Conservation (phyloP, 2,329 filamentous ascomycete species). For the Colletotrichum endophyticum region DNA sequence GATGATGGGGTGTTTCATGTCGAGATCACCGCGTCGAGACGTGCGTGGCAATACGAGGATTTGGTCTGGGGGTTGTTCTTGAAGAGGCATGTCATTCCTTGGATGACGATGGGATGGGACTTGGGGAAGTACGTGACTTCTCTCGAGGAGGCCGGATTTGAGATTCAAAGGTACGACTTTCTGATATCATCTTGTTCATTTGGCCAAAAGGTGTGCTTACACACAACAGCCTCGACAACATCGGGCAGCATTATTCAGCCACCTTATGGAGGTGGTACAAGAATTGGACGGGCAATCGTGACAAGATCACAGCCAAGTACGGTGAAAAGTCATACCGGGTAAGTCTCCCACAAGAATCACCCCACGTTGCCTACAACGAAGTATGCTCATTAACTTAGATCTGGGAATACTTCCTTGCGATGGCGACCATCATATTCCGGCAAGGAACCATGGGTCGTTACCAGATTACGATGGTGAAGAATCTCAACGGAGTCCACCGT, state of each 20-base stretch:
- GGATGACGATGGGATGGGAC: conserved; percentile 92
- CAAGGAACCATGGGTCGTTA: conserved; percentile 80
- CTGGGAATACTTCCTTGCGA: conserved; percentile 85
- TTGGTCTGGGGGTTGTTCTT: conserved; percentile 98
- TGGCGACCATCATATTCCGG: conserved; percentile 76
- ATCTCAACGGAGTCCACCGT: conserved; percentile 81
- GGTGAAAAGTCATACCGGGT: conserved; percentile 77
- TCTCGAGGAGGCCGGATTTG: conserved; percentile 82
- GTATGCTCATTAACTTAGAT: conserved; percentile 55
- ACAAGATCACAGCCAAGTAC: conserved; percentile 88
- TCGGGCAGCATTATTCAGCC: conserved; percentile 87
- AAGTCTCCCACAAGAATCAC: conserved; percentile 21
- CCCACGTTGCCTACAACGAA: conserved; percentile 69
- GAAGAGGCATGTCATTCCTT: conserved; percentile 99
- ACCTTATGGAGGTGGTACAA: conserved; percentile 92
- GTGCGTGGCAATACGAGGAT: conserved; percentile 97
- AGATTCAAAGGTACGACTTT: conserved; percentile 54
- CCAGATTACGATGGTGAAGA: conserved; percentile 82
- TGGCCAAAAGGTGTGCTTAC: conserved; percentile 33
- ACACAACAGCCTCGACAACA: conserved; percentile 67
- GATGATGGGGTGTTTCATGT: conserved; percentile 96
- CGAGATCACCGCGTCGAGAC: conserved; percentile 91
- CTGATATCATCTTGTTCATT: not conserved
- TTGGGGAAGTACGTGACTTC: conserved; percentile 85
- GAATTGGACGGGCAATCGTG: conserved; percentile 87